phyloP scores from a whole-genome alignment of 1,284 basidiomycete species.

The Schizopora paradoxa region DNA sequence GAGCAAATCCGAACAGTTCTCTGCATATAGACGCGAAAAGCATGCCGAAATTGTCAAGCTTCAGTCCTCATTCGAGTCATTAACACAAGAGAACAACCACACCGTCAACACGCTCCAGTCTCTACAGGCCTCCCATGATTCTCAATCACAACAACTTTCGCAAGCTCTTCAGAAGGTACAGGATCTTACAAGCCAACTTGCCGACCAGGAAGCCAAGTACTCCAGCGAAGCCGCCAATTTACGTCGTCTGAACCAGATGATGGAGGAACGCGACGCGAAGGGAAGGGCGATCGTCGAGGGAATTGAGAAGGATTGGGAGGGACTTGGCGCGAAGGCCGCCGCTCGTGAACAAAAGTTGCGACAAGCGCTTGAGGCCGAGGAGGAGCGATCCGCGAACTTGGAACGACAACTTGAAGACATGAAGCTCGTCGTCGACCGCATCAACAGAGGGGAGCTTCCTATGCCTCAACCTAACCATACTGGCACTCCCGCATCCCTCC shows the following conservation, averaged over 20 bases:
- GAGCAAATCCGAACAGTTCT: constrained; percentile 65
- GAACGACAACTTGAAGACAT: constrained; percentile 58
- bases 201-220: constrained; percentile 76
- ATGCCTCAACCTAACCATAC: constrained; percentile 36
- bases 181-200: constrained; percentile 65
- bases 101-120: constrained; percentile 61
- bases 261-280: constrained; percentile 80
- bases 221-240: constrained; percentile 68
- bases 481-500: constrained; percentile 43
- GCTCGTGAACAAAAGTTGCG: constrained; percentile 56
- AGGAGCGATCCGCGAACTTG: constrained; percentile 50
- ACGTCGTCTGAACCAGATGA: constrained; percentile 66
- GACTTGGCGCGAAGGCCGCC: constrained; percentile 63
- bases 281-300: constrained; percentile 71
- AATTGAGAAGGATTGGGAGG: constrained; percentile 76
- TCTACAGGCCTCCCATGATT: constrained; percentile 61
- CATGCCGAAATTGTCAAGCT: constrained; percentile 70
- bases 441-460: constrained; percentile 66
- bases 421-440: constrained; percentile 56
- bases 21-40: constrained; percentile 65
- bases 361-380: constrained; percentile 64
- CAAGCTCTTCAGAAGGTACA: constrained; percentile 69
- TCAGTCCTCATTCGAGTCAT: constrained; percentile 66
- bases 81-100: constrained; percentile 57
- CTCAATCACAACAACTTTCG: constrained; percentile 62